phyloP scores from a whole-genome alignment of 192 early-diverging fungal genomes.

The Backusella circina region DNA sequence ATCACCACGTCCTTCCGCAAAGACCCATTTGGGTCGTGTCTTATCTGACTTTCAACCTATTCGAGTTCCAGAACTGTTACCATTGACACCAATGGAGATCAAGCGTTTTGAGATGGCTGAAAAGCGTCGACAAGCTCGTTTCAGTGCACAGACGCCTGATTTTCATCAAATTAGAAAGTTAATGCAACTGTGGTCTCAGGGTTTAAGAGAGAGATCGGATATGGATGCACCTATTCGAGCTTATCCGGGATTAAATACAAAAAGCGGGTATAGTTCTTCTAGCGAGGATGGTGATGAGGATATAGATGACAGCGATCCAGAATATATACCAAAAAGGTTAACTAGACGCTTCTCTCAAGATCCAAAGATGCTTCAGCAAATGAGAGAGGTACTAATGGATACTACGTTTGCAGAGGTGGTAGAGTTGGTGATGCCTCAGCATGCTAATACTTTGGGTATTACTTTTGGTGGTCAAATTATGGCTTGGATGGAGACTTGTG shows the following conservation, averaged over 20 bases:
- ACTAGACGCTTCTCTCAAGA: constrained; percentile 16
- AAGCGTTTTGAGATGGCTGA: constrained; percentile 59
- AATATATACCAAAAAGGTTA: background rate
- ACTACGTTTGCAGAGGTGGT: constrained; percentile 58
- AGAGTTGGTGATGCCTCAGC: constrained; percentile 68
- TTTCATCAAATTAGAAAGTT: constrained; percentile 32
- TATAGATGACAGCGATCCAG: background rate
- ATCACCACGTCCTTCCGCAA: constrained; percentile 23
- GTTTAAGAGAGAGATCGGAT: constrained; percentile 18
- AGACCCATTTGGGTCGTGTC: constrained; percentile 20
- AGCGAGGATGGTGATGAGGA: background rate
- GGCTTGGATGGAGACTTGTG: constrained; percentile 68
- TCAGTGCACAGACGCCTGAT: constrained; percentile 27
- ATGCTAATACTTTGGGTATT: constrained; percentile 62
- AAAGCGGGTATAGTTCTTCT: background rate
- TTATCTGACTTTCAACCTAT: constrained; percentile 17
- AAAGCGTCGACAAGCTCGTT: constrained; percentile 39
- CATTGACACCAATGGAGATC: constrained; percentile 46
- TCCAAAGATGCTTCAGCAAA: constrained; percentile 18
- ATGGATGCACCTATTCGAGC: constrained; percentile 17
- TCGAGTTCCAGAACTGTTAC: constrained; percentile 49
- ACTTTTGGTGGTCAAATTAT: constrained; percentile 75
- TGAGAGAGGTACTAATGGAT: constrained; percentile 30
- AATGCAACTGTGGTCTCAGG: constrained; percentile 42
- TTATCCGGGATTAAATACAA: constrained; percentile 24